Evolutionary conservation across 352 stramenopile species (phyloP), one percentile per base, ranked within the genome.

Genomic region (Globisporangium cederbergense): DNA sequence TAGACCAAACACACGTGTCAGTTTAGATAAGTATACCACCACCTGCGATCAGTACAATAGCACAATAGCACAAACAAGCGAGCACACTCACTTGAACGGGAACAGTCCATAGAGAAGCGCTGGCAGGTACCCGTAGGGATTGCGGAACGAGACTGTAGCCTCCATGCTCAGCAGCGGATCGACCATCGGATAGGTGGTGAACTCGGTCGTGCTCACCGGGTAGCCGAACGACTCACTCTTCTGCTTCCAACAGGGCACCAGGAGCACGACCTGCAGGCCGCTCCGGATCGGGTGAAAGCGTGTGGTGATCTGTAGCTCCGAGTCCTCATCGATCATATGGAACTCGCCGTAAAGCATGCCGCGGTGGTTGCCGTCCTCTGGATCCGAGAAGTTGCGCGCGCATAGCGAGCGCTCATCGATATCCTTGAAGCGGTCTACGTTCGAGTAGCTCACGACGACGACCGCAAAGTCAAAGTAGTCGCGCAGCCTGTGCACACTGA

Each of bases 391-490:
- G 57, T 94, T 85, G 64, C 72, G 78, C 30, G 74, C 72, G 64
- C 87, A 96, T 22, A 81, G 68, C 13, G 57, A 64, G 43, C 67
- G 82, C 20, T 89, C 77, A 57, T 91, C 74, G 13, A 89, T 72
- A n/a, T 83, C 70, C 8, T 58, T 58, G 30, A 72, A 62, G 2
- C 66, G 38, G 13, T 79, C 78, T 1, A 67, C 70, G 22, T 83
- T 73, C 30, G 86, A 79, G 73, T 89, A 96, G 25, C 71, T 83
- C 50, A 77, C 79, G 36, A 88, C 63, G 0, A 79, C 85, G 28
- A 96, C 69, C 46, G 70, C 83, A 71, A 93, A 90, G 49, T 94
- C 75, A 57, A 96, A 90, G 58, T 96, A 93, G 64, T 93, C 85
- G 54, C 72, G 72, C 49, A 94, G 67, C 46, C 79, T 72, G 34